Evolutionary conservation across 179 eudicot genomes (phyloP).

Genomic region (Pouteria campechiana): DNA sequence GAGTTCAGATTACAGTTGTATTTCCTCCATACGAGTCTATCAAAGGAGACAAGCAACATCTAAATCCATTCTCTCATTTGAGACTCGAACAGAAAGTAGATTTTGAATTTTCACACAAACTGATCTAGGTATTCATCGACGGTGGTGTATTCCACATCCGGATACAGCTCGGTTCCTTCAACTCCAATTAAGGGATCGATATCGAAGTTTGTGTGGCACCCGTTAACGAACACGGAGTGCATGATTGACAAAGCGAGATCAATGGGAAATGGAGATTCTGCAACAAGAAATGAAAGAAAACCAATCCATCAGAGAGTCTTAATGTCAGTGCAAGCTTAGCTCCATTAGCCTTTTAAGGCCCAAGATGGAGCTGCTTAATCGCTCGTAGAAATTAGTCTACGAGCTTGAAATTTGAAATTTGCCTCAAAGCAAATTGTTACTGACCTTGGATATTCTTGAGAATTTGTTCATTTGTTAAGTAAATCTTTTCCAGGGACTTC

Average conservation of each 20-base stretch:
- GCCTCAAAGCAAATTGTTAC: no score
- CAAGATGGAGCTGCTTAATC: no score
- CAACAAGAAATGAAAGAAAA: constrained; percentile 7
- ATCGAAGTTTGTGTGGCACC: constrained; percentile 47
- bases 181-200: constrained; percentile 40
- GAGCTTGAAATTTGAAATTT: no score
- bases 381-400: no score
- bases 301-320: neutral
- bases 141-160: constrained; percentile 46
- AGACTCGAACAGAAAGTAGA: no score
- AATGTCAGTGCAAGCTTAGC: no score
- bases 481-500: constrained; percentile 26
- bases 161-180: constrained; percentile 49
- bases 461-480: constrained; percentile 46
- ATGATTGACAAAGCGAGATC: constrained; percentile 19
- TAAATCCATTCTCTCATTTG: no score
- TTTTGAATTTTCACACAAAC: constrained; percentile 10
- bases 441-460: constrained; percentile 44
- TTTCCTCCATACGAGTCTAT: no score
- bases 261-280: constrained; percentile 31
- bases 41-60: no score
- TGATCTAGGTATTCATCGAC: constrained; percentile 41
- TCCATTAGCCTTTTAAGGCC: no score
- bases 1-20: no score
- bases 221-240: constrained; percentile 38